Conservation (phyloP, 75 land plant species). For the Cunninghamia lanceolata region DNA sequence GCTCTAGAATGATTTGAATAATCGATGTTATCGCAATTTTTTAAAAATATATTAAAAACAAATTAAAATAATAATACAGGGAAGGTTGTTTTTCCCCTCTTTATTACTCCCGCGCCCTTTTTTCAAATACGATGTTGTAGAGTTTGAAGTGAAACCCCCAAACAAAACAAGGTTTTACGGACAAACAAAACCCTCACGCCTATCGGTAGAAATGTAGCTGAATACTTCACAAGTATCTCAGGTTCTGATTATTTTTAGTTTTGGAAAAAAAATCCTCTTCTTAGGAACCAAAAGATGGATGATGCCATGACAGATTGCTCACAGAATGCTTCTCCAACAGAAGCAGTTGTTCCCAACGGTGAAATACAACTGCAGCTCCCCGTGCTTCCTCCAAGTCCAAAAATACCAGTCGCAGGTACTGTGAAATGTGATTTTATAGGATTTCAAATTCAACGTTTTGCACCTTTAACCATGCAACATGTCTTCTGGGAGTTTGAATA, state of each 20-base stretch:
- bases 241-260: too few relatives aligned
- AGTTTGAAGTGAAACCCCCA: neutral
- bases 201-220: neutral
- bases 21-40: too few relatives aligned
- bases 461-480: too few relatives aligned
- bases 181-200: neutral
- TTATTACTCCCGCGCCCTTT: neutral
- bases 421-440: too few relatives aligned
- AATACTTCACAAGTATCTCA: neutral
- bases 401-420: constrained; percentile 1
- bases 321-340: neutral
- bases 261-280: neutral
- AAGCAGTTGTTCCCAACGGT: neutral
- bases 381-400: neutral
- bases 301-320: neutral
- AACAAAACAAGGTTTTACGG: neutral
- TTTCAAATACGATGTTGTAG: neutral
- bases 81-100: neutral
- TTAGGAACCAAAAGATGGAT: neutral
- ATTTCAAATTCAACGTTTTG: too few relatives aligned
- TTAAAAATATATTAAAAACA: too few relatives aligned
- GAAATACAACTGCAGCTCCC: neutral
- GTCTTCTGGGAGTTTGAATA: too few relatives aligned
- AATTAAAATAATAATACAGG: too few relatives aligned
- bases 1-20: too few relatives aligned